Percentiles rank a stretch among this genome's conserved stretches.
Conservation (phyloP, 495 filamentous ascomycete genomes). For the Hyaloscypha bicolor region DNA sequence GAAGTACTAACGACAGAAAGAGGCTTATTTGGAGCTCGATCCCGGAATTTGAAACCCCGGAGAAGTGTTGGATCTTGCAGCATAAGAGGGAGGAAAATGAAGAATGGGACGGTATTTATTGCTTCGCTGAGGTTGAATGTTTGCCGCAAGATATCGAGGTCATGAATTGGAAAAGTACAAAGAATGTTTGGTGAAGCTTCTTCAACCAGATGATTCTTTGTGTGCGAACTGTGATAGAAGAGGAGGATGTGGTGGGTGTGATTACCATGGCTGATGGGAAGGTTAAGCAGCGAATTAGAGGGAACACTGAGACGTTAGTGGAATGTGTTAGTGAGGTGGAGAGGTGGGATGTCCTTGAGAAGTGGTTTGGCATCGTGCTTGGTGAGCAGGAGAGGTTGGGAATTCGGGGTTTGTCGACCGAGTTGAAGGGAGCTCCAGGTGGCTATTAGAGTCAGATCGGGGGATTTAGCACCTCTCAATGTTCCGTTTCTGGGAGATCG, state of each 20-base stretch:
- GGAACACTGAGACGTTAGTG: not conserved
- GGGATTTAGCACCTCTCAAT: not conserved
- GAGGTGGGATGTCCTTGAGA: not conserved
- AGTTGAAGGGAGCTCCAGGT: conserved; percentile 27
- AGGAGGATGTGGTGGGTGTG: not conserved
- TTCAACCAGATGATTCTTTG: not conserved
- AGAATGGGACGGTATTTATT: not conserved
- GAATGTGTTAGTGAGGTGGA: not conserved
- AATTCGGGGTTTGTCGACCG: not conserved
- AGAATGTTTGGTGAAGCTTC: not conserved
- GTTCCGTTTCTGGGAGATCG: not conserved
- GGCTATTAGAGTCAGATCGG: conserved; percentile 13
- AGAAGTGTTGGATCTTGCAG: not conserved
- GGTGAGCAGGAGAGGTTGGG: not conserved
- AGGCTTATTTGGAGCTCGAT: conserved; percentile 22
- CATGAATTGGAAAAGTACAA: conserved; percentile 1
- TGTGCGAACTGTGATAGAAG: not conserved
- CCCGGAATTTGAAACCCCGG: not conserved
- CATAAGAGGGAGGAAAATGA: not conserved
- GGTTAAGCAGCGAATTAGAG: conserved; percentile 3
- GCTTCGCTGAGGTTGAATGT: not conserved
- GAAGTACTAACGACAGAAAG: conserved; percentile 6
- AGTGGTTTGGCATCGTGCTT: not conserved
- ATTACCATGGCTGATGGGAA: not conserved
- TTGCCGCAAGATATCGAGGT: not conserved